Percentiles rank a stretch among this genome's conserved stretches.
phyloP scores from a whole-genome alignment of 257 asterid species.

The Craterostigma plantagineum region DNA sequence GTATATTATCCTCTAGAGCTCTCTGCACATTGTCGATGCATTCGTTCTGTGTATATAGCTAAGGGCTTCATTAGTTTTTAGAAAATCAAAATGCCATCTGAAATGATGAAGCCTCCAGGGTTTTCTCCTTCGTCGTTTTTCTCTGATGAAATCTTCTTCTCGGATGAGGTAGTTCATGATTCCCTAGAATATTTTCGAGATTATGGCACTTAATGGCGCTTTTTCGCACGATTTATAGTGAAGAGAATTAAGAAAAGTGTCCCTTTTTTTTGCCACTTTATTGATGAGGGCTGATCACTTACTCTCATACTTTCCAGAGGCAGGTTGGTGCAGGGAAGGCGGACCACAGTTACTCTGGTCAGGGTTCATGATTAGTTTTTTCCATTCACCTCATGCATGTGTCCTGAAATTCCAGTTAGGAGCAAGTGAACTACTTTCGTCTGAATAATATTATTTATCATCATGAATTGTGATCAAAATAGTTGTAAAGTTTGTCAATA shows the following conservation, averaged over 20 bases:
- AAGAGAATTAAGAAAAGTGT: background rate
- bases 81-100: conserved; percentile 23
- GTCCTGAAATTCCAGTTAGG: conserved; percentile 88
- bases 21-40: conserved; percentile 9
- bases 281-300: conserved; percentile 11
- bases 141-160: conserved; percentile 41
- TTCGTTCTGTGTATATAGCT: conserved; percentile 17
- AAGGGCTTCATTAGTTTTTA: conserved; percentile 13
- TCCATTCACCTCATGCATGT: conserved; percentile 18
- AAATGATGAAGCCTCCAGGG: conserved; percentile 39
- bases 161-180: conserved; percentile 40
- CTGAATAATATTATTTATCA: no score
- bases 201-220: conserved; percentile 1
- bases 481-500: no score
- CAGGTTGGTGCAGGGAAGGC: conserved; percentile 51
- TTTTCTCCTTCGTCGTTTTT: conserved; percentile 63
- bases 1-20: conserved; percentile 16
- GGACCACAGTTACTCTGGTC: conserved; percentile 46
- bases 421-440: conserved; percentile 28
- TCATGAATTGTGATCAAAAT: no score
- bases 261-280: conserved; percentile 8
- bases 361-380: conserved; percentile 10
- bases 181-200: conserved; percentile 3
- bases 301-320: conserved; percentile 35
- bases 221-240: background rate